Conservation (phyloP, 768 basidiomycete species). For the Pisolithus marmoratus region DNA sequence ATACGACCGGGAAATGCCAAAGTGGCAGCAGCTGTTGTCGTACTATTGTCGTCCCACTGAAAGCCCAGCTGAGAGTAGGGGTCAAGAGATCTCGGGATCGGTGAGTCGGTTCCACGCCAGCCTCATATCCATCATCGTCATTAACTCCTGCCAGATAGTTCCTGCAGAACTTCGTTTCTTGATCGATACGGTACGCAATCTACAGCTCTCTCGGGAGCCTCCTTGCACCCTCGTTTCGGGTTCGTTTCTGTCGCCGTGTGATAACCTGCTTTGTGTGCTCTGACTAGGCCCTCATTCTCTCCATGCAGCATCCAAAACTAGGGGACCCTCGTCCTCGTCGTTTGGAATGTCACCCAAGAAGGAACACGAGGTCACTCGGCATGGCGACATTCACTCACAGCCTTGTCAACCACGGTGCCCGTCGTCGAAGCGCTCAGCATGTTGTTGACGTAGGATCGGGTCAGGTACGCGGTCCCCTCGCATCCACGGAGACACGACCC, state of each 20-base stretch:
- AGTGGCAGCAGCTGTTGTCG: slow-evolving; percentile 21
- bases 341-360: slow-evolving; percentile 74
- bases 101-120: slow-evolving; percentile 11
- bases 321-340: slow-evolving; percentile 7
- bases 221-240: slow-evolving; percentile 7
- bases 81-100: neutral
- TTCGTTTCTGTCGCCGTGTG: neutral
- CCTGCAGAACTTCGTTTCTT: slow-evolving; percentile 16
- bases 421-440: slow-evolving; percentile 26
- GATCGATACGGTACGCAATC: slow-evolving; percentile 17
- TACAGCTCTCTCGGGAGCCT: slow-evolving; percentile 22
- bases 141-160: slow-evolving; percentile 17
- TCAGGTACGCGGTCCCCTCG: slow-evolving; percentile 37
- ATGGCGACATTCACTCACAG: slow-evolving; percentile 52
- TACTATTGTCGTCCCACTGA: slow-evolving; percentile 14
- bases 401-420: slow-evolving; percentile 25
- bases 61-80: neutral
- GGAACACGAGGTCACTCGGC: slow-evolving; percentile 58
- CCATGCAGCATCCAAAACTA: neutral
- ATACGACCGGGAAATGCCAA: slow-evolving; percentile 14
- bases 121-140: neutral
- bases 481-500: neutral
- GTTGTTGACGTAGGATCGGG: slow-evolving; percentile 74
- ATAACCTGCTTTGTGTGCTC: no score
- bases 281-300: neutral